A percentile compares a stretch with the other conserved stretches of the same genome.
phyloP scores from a whole-genome alignment of 2,329 filamentous ascomycete species.

The Fusarium mundagurra region DNA sequence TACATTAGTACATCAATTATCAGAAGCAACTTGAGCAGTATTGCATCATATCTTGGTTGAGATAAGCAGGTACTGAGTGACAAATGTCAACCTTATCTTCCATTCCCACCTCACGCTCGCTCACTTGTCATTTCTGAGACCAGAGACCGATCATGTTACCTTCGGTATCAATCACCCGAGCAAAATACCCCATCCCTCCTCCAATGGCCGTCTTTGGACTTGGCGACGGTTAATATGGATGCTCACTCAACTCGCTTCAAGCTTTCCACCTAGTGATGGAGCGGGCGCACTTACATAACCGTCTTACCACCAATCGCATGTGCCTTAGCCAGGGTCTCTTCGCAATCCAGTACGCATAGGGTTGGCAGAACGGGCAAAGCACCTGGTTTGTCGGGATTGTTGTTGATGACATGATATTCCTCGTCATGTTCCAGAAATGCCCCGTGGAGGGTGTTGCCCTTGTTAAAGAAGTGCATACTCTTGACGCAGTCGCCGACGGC shows the following conservation, averaged over 20 bases:
- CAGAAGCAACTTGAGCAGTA: background rate
- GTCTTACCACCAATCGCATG: constrained; percentile 47
- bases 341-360: constrained; percentile 47
- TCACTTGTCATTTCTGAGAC: constrained; percentile 46
- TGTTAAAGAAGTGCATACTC: constrained; percentile 49
- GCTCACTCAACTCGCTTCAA: background rate
- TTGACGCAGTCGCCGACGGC: constrained; percentile 39
- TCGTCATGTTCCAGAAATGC: constrained; percentile 49
- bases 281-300: constrained; percentile 46
- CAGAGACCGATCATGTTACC: constrained; percentile 51
- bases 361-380: constrained; percentile 47
- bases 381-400: constrained; percentile 37
- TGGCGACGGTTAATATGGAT: background rate
- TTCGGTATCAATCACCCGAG: constrained; percentile 51
- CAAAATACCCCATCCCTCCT: constrained; percentile 48
- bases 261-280: background rate
- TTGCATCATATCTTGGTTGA: background rate
- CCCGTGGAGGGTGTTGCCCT: constrained; percentile 47
- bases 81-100: background rate
- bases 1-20: background rate
- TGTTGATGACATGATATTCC: constrained; percentile 42
- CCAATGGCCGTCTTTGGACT: constrained; percentile 51
- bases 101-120: constrained; percentile 4
- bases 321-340: constrained; percentile 45
- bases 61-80: background rate